Base-by-base conservation (phyloP, 495 filamentous ascomycete genomes). In the Aspergillus panamensis region DNA sequence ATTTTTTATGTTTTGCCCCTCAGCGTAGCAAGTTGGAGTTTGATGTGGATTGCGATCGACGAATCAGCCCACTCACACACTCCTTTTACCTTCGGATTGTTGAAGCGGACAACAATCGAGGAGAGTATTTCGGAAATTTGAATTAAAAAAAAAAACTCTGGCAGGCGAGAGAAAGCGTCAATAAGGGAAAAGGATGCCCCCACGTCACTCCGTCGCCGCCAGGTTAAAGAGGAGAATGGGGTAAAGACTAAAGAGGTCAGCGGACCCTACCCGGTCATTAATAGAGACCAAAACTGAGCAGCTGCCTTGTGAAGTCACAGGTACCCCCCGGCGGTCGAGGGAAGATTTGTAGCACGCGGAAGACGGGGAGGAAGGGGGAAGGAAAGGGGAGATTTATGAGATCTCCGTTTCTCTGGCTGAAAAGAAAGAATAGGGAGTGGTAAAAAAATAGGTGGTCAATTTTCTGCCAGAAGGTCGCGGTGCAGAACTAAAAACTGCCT, bases 221-320 rank as follows among this genome's bases (percentile, higher is more conserved):
- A 57, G 37, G 14, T 20, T 44, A 49, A 20, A 20, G 47, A 58
- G 39, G 39, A 50, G 6, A 49, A 48, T 30, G 12, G 44, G 33
- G 17, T 32, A 16, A 14, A 49, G 14, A 39, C 16, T 14, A 62
- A 51, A 51, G 47, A 53, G 44, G 63, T 66, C 63, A 66, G 63
- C 60, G 60, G 63, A 49, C 42, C 20, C 35, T 25, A 25, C 35
- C 48, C 29, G 17, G 55, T 50, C 39, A 32, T 45, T 47, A 50
- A 51, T 50, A 48, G 53, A 59, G 54, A 52, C 54, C 52, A 53
- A 44, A 45, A 66, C 65, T 68, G 66, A 69, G 68, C 69, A 73
- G 68, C 69, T 73, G 73, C 69, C 73, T 72, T 63, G 68, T 59
- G 57, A 66, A 57, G 62, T 69, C 69, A 69, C 72, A 69, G 67